Base-by-base conservation (phyloP, 2,329 filamentous ascomycete genomes). In the Aurifilum marmelostoma region DNA sequence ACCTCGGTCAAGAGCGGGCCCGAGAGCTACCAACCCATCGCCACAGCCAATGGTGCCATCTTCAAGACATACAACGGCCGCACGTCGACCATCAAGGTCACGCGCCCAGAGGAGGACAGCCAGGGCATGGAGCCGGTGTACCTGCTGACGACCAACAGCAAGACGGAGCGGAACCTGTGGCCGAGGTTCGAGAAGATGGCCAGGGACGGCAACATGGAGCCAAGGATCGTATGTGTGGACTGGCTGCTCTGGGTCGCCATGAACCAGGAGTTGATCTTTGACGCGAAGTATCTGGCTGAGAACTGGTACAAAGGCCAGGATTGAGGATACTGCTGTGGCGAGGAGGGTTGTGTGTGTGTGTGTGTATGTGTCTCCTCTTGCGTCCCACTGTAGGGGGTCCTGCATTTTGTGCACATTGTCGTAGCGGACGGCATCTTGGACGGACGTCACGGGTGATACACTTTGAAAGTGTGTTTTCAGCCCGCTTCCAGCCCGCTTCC, bases 241-340 rank as follows among this genome's bases (percentile, higher is more conserved):
- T 99, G 96, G 96, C 79, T 99, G 74, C 82, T 99, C 68, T 91
- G 94, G 75, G 90, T 94, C 70, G 93, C 93, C 5, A 95, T 99
- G 92, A 89, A 88, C 75, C 96, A 99, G 80, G 85, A 93, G 79
- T 82, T 96, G 72, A 83, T 84, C n/a, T 90, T 89, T 79, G 83
- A 89, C 68, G 83, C 89, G 54, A 86, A 84, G 73, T 93, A 92
- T 76, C 77, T 89, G 63, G 81, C 82, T 39, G 78, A 79, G 62
- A 83, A 82, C 67, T 84, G 81, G 74, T 82, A 81, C 72, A 73
- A 75, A 68, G 58, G 69, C 14, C 65, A 63, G 60, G 70, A 21
- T 11, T 37, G 18, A 61, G 43, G 7, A 18, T 50, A 27, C 12
- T 47, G 8, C 16, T 18, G 59, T 69, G 69, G 67, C n/a, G n/a